Percentiles rank a stretch among this genome's conserved stretches.
These are phyloP conservation scores for Tubosaeta sp. DNA, from an alignment of 768 basidiomycete species.

Conservation along the genomic window DNA sequence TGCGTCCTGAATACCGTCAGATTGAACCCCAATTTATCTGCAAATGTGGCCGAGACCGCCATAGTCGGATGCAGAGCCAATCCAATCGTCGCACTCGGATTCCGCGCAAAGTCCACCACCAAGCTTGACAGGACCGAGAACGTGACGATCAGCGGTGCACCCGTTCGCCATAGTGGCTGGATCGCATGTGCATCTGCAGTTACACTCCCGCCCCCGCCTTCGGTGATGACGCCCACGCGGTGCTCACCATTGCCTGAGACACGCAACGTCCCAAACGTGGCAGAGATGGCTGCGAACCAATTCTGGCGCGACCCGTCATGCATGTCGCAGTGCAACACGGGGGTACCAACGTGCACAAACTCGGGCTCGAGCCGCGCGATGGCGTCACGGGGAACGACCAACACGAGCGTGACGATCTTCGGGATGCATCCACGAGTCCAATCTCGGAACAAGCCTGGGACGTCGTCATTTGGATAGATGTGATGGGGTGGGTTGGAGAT, in stretches of 20 bases:
- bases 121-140: conserved; percentile 13
- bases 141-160: conserved; percentile 18
- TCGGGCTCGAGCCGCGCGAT: conserved; percentile 13
- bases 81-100: conserved; percentile 10
- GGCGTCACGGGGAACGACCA: conserved; percentile 30
- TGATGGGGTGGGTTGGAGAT: not conserved
- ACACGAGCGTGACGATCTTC: conserved; percentile 26
- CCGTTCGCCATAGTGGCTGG: conserved; percentile 12
- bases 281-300: conserved; percentile 18
- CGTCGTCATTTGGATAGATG: not conserved
- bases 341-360: conserved; percentile 2
- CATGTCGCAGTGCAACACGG: conserved; percentile 22
- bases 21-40: conserved; percentile 5
- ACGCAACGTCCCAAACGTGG: conserved; percentile 19
- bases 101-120: conserved; percentile 10
- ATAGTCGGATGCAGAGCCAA: conserved; percentile 14
- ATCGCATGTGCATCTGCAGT: not conserved
- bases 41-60: conserved; percentile 6
- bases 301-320: not conserved
- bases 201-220: not conserved
- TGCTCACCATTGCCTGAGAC: conserved; percentile 17
- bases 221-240: conserved; percentile 8
- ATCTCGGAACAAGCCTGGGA: conserved; percentile 22
- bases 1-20: conserved; percentile 17
- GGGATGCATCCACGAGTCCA: conserved; percentile 26